A percentile compares a stretch with the other conserved stretches of the same genome.
phyloP scores from a whole-genome alignment of 1,284 basidiomycete genomes.

The Sporisorium graminicola region DNA sequence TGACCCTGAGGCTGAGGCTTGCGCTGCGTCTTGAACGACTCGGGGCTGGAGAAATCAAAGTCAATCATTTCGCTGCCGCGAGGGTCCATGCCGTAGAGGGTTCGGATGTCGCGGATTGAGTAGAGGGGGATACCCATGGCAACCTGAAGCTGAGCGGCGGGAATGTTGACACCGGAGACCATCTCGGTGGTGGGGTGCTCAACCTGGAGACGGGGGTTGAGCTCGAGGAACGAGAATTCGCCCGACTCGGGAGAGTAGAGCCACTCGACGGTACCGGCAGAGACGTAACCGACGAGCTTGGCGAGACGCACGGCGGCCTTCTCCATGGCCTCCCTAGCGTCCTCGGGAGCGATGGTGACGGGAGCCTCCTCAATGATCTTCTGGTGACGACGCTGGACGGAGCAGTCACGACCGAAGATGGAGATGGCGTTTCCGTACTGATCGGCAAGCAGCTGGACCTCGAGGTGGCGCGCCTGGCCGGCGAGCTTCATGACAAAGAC shows the following conservation, averaged over 20 bases:
- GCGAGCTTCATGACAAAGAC: conserved; percentile 99
- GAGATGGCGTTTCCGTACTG: conserved; percentile 99
- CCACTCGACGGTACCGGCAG: conserved; percentile 98
- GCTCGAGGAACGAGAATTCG: conserved; percentile 96
- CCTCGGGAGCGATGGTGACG: conserved; percentile 85
- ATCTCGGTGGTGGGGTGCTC: conserved; percentile 98
- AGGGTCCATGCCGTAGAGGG: conserved; percentile 81
- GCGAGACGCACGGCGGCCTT: conserved; percentile 96
- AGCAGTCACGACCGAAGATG: conserved; percentile 98
- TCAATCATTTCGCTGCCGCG: conserved; percentile 75
- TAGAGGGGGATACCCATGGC: conserved; percentile 99
- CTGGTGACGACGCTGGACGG: conserved; percentile 98
- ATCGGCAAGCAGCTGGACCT: conserved; percentile 98
- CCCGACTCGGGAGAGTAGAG: conserved; percentile 95
- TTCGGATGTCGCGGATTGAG: conserved; percentile 94
- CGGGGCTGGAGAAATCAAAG: conserved; percentile 84
- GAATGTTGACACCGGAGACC: conserved; percentile 98
- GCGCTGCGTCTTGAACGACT: conserved; percentile 87
- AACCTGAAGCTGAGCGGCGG: conserved; percentile 95
- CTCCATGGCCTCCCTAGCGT: conserved; percentile 93
- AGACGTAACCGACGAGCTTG: conserved; percentile 98
- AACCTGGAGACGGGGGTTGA: conserved; percentile 99
- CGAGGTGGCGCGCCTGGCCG: conserved; percentile 94
- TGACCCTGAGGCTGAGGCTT: conserved; percentile 98
- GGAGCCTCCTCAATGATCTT: conserved; percentile 99